A percentile compares a stretch with the other conserved stretches of the same genome.
Evolutionary conservation across 108 stramenopile genomes (phyloP).

Genomic region (Fistulifera solaris): DNA sequence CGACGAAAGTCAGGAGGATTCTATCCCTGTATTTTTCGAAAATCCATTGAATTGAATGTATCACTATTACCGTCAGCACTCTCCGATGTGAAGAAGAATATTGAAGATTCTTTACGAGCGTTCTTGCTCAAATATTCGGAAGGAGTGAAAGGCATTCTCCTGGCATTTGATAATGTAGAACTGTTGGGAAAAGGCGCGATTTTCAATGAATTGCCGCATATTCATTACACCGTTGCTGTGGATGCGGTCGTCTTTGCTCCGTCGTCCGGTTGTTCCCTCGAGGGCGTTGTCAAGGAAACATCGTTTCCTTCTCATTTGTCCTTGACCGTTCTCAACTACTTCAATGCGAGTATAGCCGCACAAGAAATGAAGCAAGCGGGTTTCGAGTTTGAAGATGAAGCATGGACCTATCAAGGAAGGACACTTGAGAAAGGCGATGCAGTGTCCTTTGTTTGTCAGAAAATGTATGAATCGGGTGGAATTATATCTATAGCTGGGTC

Average conservation of each 20-base stretch:
- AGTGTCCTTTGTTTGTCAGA: background rate
- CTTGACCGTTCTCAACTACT: slow-evolving; percentile 37
- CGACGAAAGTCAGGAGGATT: no score
- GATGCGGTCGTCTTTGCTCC: slow-evolving; percentile 42
- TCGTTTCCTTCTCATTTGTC: slow-evolving; percentile 48
- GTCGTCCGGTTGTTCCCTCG: slow-evolving; percentile 20
- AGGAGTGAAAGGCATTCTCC: slow-evolving; percentile 37
- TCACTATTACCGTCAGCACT: slow-evolving; percentile 41
- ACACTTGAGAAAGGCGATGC: background rate
- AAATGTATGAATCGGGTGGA: slow-evolving; percentile 10
- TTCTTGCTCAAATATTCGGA: slow-evolving; percentile 35
- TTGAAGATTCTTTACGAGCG: slow-evolving; percentile 20
- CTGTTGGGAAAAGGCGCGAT: slow-evolving; percentile 24
- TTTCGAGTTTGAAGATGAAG: slow-evolving; percentile 28
- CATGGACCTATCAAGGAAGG: slow-evolving; percentile 25
- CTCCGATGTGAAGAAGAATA: slow-evolving; percentile 6
- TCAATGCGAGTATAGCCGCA: slow-evolving; percentile 52
- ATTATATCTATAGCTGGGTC: slow-evolving; percentile 12
- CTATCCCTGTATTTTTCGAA: slow-evolving; percentile 12
- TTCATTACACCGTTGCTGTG: slow-evolving; percentile 42
- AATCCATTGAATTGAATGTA: slow-evolving; percentile 28
- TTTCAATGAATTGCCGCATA: slow-evolving; percentile 45
- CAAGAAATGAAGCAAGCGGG: slow-evolving; percentile 31
- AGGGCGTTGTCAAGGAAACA: slow-evolving; percentile 37
- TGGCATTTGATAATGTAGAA: slow-evolving; percentile 39